These are phyloP conservation scores for Microdochium bolleyi DNA, from an alignment of 2,329 filamentous ascomycete species.

Conservation along the genomic window DNA sequence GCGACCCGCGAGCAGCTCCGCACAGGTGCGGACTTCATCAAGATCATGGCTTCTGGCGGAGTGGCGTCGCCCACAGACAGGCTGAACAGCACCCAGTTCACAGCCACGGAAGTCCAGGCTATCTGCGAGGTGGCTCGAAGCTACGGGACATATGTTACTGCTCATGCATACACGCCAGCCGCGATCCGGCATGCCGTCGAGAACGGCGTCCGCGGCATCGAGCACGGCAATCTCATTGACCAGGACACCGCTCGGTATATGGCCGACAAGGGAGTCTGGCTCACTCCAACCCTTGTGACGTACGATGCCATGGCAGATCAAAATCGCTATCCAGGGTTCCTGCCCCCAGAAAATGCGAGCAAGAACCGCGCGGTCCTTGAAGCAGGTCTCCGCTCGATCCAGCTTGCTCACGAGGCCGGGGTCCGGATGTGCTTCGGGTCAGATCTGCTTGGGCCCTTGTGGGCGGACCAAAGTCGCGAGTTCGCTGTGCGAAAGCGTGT, in stretches of 20 bases:
- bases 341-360: constrained; percentile 21
- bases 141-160: constrained; percentile 44
- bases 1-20: constrained; percentile 45
- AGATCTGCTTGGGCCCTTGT: constrained; percentile 40
- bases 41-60: constrained; percentile 52
- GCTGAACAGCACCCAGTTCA: constrained; percentile 47
- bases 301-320: constrained; percentile 33
- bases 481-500: constrained; percentile 34
- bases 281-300: constrained; percentile 42
- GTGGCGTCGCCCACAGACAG: constrained; percentile 47
- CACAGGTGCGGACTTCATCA: constrained; percentile 51
- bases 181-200: constrained; percentile 46
- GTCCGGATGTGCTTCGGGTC: constrained; percentile 44
- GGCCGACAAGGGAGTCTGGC: constrained; percentile 32
- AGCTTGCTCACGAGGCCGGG: constrained; percentile 30
- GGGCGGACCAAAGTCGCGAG: constrained; percentile 34
- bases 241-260: constrained; percentile 30
- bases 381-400: constrained; percentile 1
- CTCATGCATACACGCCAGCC: constrained; percentile 47
- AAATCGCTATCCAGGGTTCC: constrained; percentile 25
- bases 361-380: constrained; percentile 6
- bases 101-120: constrained; percentile 44
- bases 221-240: constrained; percentile 26
- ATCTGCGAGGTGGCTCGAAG: constrained; percentile 41
- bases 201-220: constrained; percentile 42